These are phyloP conservation scores for Pelargonium citronellum DNA, from an alignment of 441 rosid genomes.

Conservation along the genomic window DNA sequence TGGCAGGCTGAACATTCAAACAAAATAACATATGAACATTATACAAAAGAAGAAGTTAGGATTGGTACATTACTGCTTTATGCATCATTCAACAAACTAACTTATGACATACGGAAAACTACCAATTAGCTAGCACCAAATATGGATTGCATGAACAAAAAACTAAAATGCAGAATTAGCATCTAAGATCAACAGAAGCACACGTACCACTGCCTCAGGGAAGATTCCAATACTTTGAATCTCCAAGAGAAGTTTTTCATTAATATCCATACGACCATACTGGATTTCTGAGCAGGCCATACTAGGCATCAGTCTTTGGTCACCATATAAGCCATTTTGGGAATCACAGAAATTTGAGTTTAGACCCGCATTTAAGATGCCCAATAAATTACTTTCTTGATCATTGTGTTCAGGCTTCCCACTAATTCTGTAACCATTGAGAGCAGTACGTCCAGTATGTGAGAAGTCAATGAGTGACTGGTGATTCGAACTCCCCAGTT, in stretches of 20 bases:
- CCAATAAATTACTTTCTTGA: slow-evolving; percentile 41
- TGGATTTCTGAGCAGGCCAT: slow-evolving; percentile 45
- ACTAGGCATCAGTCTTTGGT: slow-evolving; percentile 34
- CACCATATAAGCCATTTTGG: slow-evolving; percentile 40
- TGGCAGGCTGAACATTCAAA: slow-evolving; percentile 44
- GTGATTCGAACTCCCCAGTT: slow-evolving; percentile 48
- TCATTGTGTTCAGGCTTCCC: slow-evolving; percentile 47
- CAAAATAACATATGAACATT: slow-evolving; percentile 10
- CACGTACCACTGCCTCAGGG: slow-evolving; percentile 62
- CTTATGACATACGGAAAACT: background rate
- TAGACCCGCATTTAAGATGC: slow-evolving; percentile 31
- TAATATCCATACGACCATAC: slow-evolving; percentile 52
- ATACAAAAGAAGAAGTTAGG: too few species aligned
- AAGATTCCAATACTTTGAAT: slow-evolving; percentile 75
- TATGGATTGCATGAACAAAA: background rate
- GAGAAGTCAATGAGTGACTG: slow-evolving; percentile 33
- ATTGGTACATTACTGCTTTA: background rate
- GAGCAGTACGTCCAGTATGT: slow-evolving; percentile 27
- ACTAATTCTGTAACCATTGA: slow-evolving; percentile 50
- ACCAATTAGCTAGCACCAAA: background rate
- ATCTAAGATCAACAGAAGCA: slow-evolving; percentile 6
- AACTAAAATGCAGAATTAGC: background rate
- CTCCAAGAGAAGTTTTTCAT: slow-evolving; percentile 72
- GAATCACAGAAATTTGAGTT: slow-evolving; percentile 37
- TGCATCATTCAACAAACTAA: slow-evolving; percentile 12